These are phyloP conservation scores for Drosera capensis DNA, from an alignment of 148 eudicot genomes.

Conservation along the genomic window DNA sequence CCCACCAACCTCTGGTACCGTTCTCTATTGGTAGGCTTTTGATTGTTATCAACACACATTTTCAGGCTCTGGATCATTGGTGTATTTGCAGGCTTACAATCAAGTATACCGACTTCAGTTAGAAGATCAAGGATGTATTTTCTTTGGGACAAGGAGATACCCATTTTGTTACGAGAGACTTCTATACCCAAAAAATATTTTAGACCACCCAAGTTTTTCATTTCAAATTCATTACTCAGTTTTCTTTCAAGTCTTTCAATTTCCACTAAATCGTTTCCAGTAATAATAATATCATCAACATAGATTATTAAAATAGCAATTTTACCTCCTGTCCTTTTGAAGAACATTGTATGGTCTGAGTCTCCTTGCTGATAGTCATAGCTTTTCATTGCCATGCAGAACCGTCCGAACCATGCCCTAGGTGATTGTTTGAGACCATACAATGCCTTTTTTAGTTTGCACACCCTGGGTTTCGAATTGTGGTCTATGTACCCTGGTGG, in stretches of 20 bases:
- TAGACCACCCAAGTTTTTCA: not conserved
- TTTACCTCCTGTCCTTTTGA: not conserved
- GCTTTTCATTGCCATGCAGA: not conserved
- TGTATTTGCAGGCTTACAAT: slow-evolving; percentile 1
- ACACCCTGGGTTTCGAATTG: not conserved
- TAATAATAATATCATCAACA: slow-evolving; percentile 4
- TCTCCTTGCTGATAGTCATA: not conserved
- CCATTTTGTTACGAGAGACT: not conserved
- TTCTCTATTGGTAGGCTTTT: too few relatives aligned
- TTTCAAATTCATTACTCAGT: not conserved
- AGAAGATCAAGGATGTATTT: not conserved
- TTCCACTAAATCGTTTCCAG: not conserved
- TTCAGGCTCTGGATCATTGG: not conserved
- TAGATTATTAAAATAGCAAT: not conserved
- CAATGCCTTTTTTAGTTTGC: not conserved
- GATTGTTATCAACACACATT: too few relatives aligned
- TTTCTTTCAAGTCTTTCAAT: not conserved
- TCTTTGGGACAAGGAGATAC: not conserved
- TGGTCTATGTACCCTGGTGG: not conserved
- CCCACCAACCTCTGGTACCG: not conserved
- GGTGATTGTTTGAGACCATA: slow-evolving; percentile 3
- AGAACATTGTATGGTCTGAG: not conserved
- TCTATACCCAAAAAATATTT: slow-evolving; percentile 1
- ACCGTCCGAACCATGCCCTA: not conserved
- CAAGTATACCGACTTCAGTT: not conserved